Evolutionary conservation across 2,329 filamentous ascomycete species (phyloP).

Genomic region (Fonsecaea pedrosoi): DNA sequence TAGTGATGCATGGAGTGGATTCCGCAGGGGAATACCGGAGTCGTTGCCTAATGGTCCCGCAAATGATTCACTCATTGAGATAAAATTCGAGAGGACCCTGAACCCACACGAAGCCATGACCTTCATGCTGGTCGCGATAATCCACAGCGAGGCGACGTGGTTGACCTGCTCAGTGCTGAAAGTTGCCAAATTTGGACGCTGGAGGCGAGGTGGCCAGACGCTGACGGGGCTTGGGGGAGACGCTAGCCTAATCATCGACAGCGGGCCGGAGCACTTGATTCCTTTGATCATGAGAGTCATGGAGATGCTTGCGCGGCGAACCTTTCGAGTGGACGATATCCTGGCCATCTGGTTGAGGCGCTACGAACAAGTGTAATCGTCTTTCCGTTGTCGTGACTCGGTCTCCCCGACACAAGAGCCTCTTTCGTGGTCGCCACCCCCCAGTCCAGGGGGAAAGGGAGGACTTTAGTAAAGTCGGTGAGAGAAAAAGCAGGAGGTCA

Average conservation of each 20-base stretch:
- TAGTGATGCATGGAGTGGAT: not conserved
- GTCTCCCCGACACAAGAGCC: not conserved
- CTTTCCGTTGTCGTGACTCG: not conserved
- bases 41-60: not conserved
- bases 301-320: not conserved
- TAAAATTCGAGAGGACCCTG: not conserved
- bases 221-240: constrained; percentile 17
- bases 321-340: constrained; percentile 9
- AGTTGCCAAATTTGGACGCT: constrained; percentile 34
- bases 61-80: not conserved
- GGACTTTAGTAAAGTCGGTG: constrained; percentile 29
- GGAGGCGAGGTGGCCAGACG: constrained; percentile 8
- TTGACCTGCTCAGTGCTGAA: constrained; percentile 9
- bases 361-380: constrained; percentile 10
- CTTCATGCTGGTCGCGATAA: not conserved
- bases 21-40: not conserved
- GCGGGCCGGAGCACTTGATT: constrained; percentile 23
- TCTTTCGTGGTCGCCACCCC: not conserved
- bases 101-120: constrained; percentile 3
- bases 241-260: constrained; percentile 30
- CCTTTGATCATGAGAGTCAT: constrained; percentile 10
- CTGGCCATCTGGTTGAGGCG: not conserved
- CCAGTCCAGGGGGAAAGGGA: not conserved
- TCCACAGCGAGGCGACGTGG: constrained; percentile 11
- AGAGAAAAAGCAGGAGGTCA: constrained; percentile 11